These are phyloP conservation scores for Candida methanosorbosa DNA, from an alignment of 805 yeast species.

Conservation along the genomic window DNA sequence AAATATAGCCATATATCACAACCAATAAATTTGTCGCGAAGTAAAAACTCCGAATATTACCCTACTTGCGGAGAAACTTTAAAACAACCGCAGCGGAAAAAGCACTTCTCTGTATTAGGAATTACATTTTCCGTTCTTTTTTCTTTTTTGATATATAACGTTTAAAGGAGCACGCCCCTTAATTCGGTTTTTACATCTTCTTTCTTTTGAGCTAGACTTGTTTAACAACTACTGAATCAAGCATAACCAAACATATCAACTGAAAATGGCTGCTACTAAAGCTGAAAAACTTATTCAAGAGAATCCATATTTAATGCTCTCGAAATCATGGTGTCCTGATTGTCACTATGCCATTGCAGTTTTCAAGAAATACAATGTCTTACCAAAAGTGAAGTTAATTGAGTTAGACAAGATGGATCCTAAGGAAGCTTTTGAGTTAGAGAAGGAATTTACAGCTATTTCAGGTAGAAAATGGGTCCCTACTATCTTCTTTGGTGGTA, in stretches of 20 bases:
- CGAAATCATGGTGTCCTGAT: constrained; percentile 76
- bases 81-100: no score
- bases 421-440: constrained; percentile 42
- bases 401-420: constrained; percentile 52
- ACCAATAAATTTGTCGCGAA: no score
- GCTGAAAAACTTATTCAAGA: constrained; percentile 39
- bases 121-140: no score
- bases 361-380: constrained; percentile 45
- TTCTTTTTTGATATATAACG: no score
- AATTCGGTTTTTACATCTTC: no score
- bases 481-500: constrained; percentile 51
- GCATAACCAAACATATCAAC: neutral
- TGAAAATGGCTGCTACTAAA: constrained; percentile 10
- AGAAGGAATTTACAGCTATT: constrained; percentile 45
- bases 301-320: constrained; percentile 46
- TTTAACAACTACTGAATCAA: no score
- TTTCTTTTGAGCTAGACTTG: no score
- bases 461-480: constrained; percentile 66
- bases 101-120: no score
- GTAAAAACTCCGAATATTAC: no score
- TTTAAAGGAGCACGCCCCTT: no score
- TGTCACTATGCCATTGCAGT: constrained; percentile 54
- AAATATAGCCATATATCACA: no score
- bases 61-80: no score
- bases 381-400: constrained; percentile 40